Conservation (phyloP, 2,329 filamentous ascomycete genomes). For the Thelonectria olida region DNA sequence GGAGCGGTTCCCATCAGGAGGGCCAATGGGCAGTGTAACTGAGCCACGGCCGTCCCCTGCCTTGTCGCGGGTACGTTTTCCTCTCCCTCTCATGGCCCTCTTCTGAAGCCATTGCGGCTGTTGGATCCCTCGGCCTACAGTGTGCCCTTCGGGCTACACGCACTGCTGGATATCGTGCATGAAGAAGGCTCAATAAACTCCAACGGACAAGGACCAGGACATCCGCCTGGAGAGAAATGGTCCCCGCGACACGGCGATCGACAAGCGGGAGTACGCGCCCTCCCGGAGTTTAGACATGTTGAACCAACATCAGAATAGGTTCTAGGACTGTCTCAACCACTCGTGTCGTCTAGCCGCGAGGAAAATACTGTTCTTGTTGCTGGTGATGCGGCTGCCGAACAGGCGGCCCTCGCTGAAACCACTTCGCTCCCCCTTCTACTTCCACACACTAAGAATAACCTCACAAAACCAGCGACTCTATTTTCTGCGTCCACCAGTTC, state of each 20-base stretch:
- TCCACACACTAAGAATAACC: background rate
- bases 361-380: conserved; percentile 9
- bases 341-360: background rate
- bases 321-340: conserved; percentile 26
- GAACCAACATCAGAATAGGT: background rate
- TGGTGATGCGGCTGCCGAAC: conserved; percentile 21
- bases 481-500: conserved; percentile 16
- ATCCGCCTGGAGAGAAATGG: background rate
- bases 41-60: conserved; percentile 9
- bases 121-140: background rate
- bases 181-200: background rate
- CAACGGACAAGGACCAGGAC: background rate
- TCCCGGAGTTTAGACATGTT: background rate
- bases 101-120: no score
- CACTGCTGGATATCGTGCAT: background rate
- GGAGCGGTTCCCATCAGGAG: background rate
- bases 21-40: conserved; percentile 21
- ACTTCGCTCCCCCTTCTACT: background rate
- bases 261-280: conserved; percentile 1
- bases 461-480: conserved; percentile 11
- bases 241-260: background rate
- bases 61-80: background rate
- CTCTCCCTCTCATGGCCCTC: background rate
- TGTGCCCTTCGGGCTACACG: background rate
- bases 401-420: conserved; percentile 37